These are phyloP conservation scores for Chaetomium fimeti DNA, from an alignment of 495 filamentous ascomycete genomes.

Conservation along the genomic window DNA sequence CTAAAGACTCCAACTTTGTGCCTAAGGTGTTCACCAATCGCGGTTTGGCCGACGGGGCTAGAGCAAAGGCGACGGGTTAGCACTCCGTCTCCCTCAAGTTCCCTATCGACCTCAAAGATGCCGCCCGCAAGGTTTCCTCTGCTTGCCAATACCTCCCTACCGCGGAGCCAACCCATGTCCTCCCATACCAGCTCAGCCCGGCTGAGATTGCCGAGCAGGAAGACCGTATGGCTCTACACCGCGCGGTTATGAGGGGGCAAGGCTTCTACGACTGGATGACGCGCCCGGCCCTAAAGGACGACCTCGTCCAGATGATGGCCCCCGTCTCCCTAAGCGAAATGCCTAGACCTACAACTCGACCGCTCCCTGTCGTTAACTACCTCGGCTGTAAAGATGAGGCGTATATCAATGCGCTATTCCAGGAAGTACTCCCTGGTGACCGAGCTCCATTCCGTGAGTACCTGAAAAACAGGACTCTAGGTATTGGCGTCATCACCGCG, in stretches of 20 bases:
- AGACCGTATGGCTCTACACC: not conserved
- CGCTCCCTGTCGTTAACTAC: not conserved
- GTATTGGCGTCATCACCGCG: not conserved
- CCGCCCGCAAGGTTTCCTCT: not conserved
- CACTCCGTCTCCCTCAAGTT: not conserved
- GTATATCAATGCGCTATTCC: not conserved
- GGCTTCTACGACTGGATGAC: constrained; percentile 1
- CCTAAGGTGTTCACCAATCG: not conserved
- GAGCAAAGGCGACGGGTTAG: not conserved
- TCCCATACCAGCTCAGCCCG: not conserved
- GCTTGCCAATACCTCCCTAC: not conserved
- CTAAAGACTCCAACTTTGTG: not conserved
- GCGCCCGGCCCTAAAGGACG: not conserved
- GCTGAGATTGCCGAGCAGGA: not conserved
- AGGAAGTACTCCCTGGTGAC: not conserved
- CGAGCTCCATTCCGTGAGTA: not conserved
- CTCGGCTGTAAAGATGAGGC: not conserved
- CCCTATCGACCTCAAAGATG: not conserved
- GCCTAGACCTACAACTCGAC: not conserved
- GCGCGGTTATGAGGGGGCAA: not conserved
- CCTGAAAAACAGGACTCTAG: not conserved
- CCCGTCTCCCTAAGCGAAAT: not conserved
- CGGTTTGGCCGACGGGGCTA: not conserved
- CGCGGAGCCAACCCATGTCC: not conserved
- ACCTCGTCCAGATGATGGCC: not conserved